phyloP scores from a whole-genome alignment of 345 rosid species.

The Orychophragmus violaceus region DNA sequence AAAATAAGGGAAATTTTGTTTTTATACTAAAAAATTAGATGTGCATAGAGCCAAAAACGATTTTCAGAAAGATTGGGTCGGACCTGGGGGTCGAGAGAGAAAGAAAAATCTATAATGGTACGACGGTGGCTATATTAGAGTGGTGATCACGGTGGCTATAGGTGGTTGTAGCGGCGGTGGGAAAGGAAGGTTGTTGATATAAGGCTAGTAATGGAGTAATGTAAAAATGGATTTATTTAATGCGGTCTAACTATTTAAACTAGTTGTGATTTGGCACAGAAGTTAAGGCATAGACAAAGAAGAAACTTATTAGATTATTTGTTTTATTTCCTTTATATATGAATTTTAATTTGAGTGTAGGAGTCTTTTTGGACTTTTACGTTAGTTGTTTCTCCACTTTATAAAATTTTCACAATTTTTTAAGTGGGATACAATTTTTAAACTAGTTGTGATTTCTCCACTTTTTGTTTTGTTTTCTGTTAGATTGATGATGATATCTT shows the following conservation, averaged over 20 bases:
- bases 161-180: constrained; percentile 6
- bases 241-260: constrained; percentile 4
- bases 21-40: too few relatives aligned
- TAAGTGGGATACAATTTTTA: background rate
- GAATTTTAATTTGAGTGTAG: background rate
- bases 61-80: too few relatives aligned
- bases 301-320: background rate
- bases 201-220: background rate
- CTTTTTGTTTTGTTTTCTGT: background rate
- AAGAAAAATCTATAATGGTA: background rate
- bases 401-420: background rate
- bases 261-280: constrained; percentile 8
- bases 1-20: too few relatives aligned
- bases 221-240: background rate
- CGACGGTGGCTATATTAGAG: background rate
- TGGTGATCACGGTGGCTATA: constrained; percentile 19
- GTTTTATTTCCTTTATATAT: background rate
- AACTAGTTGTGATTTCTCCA: too few relatives aligned
- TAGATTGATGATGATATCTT: background rate
- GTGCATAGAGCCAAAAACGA: too few relatives aligned
- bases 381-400: constrained; percentile 10
- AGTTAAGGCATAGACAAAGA: background rate
- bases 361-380: constrained; percentile 8
- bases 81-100: too few relatives aligned
- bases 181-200: constrained; percentile 1